Base-by-base conservation (phyloP, 2,329 filamentous ascomycete species). In the Fusarium keratoplasticum region DNA sequence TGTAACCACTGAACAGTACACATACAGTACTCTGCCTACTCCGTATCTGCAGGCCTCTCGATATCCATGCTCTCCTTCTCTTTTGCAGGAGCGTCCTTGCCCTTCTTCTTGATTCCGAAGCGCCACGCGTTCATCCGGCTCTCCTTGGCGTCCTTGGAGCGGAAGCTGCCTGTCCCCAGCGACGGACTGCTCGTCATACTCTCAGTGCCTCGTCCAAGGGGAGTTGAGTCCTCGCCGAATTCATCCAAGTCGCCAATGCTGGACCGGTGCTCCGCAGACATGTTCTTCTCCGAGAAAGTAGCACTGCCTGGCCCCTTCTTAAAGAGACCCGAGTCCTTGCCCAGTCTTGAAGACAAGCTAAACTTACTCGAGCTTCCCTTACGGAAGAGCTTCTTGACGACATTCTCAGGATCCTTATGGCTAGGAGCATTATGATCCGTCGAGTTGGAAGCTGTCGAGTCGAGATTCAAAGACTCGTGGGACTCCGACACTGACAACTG, bases 341-440 rank as follows among this genome's bases (percentile, higher is more conserved):
- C 85, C 22, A 88, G 77, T 67, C 89, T 81, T 58, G 89, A 89
- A 14, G 90, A 87, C 68, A 92, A 83, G 80, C 89, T 89, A 79
- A 92, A 92, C 82, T 92, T 92, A 81, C 89, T 87, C 8, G 89
- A 90, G 79, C 89, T 91, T 59, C 90, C 89, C 82, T 92, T 92
- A 35, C 90, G 88, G 65, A 92, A 88, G 58, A 92, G 84, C 79
- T 91, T 89, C 78, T 87, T 84, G 73, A 91, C 83, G 63, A 89
- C 88, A 71, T 89, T 89, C 61, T 90, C 89, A 71, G 86, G 83
- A 65, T 90, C 85, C 76, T 88, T 89, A 33, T 80, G 70, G 36
- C 81, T 82, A 4, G 81, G 78, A n/a, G 81, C 78, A 52, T 84
- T 85, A 20, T 87, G 82, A 40, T 92, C 90, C 6, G 89, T 84